Conservation (phyloP, 2,329 filamentous ascomycete species). For the Penicillium verrucosum region DNA sequence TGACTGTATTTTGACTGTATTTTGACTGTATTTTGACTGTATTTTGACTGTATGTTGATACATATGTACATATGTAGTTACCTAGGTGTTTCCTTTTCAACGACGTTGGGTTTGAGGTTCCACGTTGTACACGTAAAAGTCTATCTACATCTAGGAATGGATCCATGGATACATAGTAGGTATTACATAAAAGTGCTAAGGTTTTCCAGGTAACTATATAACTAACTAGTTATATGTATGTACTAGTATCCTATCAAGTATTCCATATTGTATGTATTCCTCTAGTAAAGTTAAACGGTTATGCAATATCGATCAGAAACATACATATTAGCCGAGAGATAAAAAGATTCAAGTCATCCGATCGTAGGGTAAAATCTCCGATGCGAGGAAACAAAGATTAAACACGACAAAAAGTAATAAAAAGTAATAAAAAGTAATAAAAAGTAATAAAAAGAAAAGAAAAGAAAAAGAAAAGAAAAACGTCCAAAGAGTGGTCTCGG, state of each 20-base stretch:
- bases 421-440: background rate
- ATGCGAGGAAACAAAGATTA: background rate
- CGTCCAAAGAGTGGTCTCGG: conserved; percentile 4
- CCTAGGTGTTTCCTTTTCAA: background rate
- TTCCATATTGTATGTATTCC: background rate
- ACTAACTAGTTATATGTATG: background rate
- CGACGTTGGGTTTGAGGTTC: background rate
- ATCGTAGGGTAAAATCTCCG: conserved; percentile 17
- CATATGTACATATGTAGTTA: too few species aligned
- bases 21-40: background rate
- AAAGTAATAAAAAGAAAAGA: background rate
- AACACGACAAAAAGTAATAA: background rate
- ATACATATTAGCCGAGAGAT: conserved; percentile 4
- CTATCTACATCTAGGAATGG: background rate
- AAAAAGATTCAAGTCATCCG: background rate
- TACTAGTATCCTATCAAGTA: background rate
- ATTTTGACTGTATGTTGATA: background rate
- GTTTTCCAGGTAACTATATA: too few species aligned
- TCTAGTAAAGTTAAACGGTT: background rate
- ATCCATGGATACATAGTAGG: background rate
- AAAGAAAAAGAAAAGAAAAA: background rate
- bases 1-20: background rate
- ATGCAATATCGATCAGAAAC: conserved; percentile 1
- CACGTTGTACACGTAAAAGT: background rate
- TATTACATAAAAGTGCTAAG: background rate